A percentile compares a stretch with the other conserved stretches of the same genome.
Conservation (phyloP, 352 stramenopile species). For the Phytopythium montanum region DNA sequence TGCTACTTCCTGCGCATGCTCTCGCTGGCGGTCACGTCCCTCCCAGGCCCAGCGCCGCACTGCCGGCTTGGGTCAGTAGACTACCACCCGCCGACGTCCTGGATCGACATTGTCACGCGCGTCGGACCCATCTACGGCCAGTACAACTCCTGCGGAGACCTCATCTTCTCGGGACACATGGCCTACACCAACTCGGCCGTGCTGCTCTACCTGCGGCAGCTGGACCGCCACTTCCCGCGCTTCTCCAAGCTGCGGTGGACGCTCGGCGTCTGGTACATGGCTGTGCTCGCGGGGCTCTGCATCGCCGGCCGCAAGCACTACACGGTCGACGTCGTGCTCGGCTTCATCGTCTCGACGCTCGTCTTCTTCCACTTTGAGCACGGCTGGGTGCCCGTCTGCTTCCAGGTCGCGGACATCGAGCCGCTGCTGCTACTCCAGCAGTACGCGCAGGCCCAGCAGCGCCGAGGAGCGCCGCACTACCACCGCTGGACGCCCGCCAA, state of each 20-base stretch:
- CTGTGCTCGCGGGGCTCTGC: constrained; percentile 45
- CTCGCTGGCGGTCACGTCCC: constrained; percentile 61
- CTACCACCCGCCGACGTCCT: constrained; percentile 58
- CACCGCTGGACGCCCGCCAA: constrained; percentile 18
- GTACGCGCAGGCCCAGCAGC: constrained; percentile 23
- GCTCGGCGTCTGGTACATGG: constrained; percentile 47
- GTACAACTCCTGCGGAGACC: constrained; percentile 73
- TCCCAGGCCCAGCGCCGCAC: constrained; percentile 67
- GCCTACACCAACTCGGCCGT: constrained; percentile 66
- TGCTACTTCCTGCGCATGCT: constrained; percentile 71
- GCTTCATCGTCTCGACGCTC: constrained; percentile 54
- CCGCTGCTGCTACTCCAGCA: constrained; percentile 26
- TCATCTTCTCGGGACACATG: constrained; percentile 79
- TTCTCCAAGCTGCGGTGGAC: constrained; percentile 52
- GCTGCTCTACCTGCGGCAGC: constrained; percentile 57
- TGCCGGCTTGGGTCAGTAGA: constrained; percentile 44
- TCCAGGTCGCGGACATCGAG: constrained; percentile 30
- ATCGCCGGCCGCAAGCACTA: constrained; percentile 74
- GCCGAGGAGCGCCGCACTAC: constrained; percentile 14
- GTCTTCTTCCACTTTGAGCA: constrained; percentile 83
- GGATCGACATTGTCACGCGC: constrained; percentile 72
- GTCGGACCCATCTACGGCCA: constrained; percentile 71
- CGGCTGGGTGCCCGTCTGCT: constrained; percentile 55
- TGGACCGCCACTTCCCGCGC: constrained; percentile 49
- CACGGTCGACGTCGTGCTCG: constrained; percentile 74